Conservation (phyloP, 257 asterid genomes). For the Nicotiana noctiflora region DNA sequence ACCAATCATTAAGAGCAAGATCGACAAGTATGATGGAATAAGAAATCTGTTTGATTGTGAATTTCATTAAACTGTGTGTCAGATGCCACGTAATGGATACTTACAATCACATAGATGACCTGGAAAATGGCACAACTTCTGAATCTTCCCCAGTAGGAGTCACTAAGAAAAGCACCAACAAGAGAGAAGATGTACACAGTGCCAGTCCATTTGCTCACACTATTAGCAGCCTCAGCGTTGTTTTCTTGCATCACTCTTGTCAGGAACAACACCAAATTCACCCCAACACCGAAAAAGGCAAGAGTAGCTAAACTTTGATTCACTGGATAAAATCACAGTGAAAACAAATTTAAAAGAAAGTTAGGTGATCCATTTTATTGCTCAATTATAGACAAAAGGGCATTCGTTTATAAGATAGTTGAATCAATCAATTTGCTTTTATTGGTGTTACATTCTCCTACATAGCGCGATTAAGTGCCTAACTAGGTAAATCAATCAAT, state of each 20-base stretch:
- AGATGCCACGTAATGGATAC: constrained; percentile 6
- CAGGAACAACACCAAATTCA: constrained; percentile 81
- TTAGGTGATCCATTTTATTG: background rate
- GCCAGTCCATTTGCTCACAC: constrained; percentile 96
- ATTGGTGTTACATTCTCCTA: background rate
- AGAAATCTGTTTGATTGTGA: too few relatives aligned
- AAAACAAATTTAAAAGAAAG: background rate
- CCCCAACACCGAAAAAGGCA: constrained; percentile 92
- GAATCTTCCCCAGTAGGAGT: constrained; percentile 96
- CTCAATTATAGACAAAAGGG: background rate
- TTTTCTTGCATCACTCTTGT: constrained; percentile 74
- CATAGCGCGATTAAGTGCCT: background rate
- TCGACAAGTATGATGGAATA: background rate
- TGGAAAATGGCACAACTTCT: constrained; percentile 86
- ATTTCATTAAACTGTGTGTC: too few relatives aligned
- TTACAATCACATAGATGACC: constrained; percentile 62
- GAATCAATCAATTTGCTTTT: background rate
- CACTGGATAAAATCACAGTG: constrained; percentile 33
- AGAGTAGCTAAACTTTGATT: constrained; percentile 94
- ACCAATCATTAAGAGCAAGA: background rate
- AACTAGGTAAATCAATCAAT: background rate
- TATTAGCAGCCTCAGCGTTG: constrained; percentile 90
- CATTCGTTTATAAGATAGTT: background rate
- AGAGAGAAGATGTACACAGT: constrained; percentile 94
- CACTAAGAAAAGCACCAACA: constrained; percentile 93